A percentile compares a stretch with the other conserved stretches of the same genome.
Evolutionary conservation across 176 grass and related monocot genomes (phyloP).

Genomic region (Alloteropsis semialata): DNA sequence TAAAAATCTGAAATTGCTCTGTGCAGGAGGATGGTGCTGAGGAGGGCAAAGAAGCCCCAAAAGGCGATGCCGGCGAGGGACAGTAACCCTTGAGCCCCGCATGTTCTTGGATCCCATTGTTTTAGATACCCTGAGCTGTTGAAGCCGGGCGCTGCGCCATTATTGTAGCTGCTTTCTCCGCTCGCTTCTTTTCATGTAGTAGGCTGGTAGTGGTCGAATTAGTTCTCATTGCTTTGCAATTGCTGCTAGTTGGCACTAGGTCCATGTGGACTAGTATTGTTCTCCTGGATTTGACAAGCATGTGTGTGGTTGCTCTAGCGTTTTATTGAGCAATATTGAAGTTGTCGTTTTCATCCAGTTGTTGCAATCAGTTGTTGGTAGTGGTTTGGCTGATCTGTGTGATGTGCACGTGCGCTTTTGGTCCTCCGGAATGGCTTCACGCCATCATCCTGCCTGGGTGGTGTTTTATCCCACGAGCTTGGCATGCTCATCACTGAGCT

Average conservation of each 20-base stretch:
- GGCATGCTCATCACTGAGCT: too few species aligned
- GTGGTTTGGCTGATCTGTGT: not conserved
- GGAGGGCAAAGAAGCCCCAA: conserved; percentile 60
- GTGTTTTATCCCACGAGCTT: not conserved
- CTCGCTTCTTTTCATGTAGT: not conserved
- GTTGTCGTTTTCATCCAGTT: not conserved
- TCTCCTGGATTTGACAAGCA: conserved; percentile 26
- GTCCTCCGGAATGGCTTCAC: not conserved
- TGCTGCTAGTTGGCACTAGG: conserved; percentile 13
- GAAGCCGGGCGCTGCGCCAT: conserved; percentile 1
- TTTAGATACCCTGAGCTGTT: conserved; percentile 19
- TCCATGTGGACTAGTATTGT: conserved; percentile 18
- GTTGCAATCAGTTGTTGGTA: not conserved
- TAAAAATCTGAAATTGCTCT: not conserved
- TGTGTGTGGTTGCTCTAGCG: conserved; percentile 22
- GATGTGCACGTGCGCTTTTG: not conserved
- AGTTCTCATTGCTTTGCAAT: conserved; percentile 31
- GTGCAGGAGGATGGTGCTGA: conserved; percentile 67
- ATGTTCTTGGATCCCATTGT: not conserved
- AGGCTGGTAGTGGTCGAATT: conserved; percentile 25
- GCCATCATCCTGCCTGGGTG: too few species aligned
- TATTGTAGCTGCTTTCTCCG: conserved; percentile 15
- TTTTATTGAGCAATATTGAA: conserved; percentile 33
- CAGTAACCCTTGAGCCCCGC: conserved; percentile 29
- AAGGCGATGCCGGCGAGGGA: conserved; percentile 50